phyloP scores from a whole-genome alignment of 768 basidiomycete genomes.

The Cystobasidium tubakii region DNA sequence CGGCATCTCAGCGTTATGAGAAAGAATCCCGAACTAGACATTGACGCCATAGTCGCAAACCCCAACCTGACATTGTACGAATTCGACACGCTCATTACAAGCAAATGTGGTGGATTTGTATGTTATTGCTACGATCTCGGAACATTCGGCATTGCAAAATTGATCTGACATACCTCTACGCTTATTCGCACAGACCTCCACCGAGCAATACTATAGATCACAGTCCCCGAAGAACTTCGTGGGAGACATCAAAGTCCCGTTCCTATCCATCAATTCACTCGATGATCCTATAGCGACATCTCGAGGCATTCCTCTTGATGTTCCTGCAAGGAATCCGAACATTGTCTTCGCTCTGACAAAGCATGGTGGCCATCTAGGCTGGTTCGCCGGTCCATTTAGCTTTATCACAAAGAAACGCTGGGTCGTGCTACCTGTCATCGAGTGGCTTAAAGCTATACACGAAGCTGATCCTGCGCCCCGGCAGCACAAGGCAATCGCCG shows the following conservation, averaged over 20 bases:
- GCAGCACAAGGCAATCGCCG: conserved; percentile 1
- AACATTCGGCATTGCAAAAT: background rate
- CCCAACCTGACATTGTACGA: conserved; percentile 43
- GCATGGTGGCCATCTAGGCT: conserved; percentile 71
- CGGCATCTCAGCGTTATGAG: conserved; percentile 30
- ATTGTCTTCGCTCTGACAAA: conserved; percentile 61
- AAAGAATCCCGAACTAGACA: conserved; percentile 12
- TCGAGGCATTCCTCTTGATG: conserved; percentile 50
- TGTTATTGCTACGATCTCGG: too few species aligned
- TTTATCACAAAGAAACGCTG: conserved; percentile 52
- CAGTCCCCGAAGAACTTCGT: conserved; percentile 61
- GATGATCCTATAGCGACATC: conserved; percentile 70
- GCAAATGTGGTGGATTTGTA: conserved; percentile 54
- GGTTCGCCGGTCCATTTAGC: conserved; percentile 54
- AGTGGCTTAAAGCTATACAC: conserved; percentile 56
- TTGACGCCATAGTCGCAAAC: conserved; percentile 38
- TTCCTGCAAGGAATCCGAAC: conserved; percentile 47
- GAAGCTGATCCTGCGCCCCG: conserved; percentile 32
- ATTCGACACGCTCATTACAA: conserved; percentile 54
- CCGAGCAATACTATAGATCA: conserved; percentile 55
- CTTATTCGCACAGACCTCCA: conserved; percentile 53
- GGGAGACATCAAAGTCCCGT: conserved; percentile 62
- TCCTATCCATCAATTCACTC: conserved; percentile 66
- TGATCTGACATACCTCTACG: background rate
- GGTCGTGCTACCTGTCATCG: conserved; percentile 65